Conservation (phyloP, 495 filamentous ascomycete genomes). For the Aspergillus conjunctus region DNA sequence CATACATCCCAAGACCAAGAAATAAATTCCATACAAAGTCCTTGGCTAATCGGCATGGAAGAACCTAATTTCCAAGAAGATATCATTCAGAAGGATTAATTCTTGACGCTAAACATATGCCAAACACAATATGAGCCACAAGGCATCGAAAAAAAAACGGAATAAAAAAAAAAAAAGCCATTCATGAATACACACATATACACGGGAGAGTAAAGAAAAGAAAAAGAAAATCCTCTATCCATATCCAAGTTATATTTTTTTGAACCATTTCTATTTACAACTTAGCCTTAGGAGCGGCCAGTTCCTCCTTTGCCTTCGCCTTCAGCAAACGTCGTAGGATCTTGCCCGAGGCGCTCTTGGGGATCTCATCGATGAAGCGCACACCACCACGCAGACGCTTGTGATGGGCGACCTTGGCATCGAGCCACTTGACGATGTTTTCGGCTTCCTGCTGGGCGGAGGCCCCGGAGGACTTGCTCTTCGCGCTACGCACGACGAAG, state of each 20-base stretch:
- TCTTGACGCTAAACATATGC: neutral
- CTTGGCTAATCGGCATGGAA: neutral
- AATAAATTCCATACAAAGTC: too few species aligned
- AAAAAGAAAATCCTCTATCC: neutral
- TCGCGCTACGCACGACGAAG: conserved; percentile 64
- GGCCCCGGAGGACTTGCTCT: conserved; percentile 56
- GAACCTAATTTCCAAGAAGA: neutral
- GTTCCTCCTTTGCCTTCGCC: conserved; percentile 52
- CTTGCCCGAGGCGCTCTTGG: conserved; percentile 87
- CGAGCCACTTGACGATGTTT: conserved; percentile 66
- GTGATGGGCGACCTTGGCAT: conserved; percentile 62
- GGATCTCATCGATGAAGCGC: conserved; percentile 77
- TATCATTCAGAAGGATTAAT: neutral
- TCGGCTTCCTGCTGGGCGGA: conserved; percentile 55
- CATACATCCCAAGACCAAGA: too few species aligned
- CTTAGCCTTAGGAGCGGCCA: conserved; percentile 44
- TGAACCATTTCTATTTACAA: conserved; percentile 27
- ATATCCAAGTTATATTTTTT: neutral
- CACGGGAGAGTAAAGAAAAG: neutral
- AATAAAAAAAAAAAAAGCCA: neutral
- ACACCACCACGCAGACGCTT: conserved; percentile 85
- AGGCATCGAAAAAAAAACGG: neutral
- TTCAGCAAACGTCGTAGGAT: conserved; percentile 75
- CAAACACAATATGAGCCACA: too few species aligned
- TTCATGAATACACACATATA: neutral